Percentiles rank a stretch among this genome's conserved stretches.
Conservation (phyloP, 1,284 basidiomycete genomes). For the Ustilago curta region DNA sequence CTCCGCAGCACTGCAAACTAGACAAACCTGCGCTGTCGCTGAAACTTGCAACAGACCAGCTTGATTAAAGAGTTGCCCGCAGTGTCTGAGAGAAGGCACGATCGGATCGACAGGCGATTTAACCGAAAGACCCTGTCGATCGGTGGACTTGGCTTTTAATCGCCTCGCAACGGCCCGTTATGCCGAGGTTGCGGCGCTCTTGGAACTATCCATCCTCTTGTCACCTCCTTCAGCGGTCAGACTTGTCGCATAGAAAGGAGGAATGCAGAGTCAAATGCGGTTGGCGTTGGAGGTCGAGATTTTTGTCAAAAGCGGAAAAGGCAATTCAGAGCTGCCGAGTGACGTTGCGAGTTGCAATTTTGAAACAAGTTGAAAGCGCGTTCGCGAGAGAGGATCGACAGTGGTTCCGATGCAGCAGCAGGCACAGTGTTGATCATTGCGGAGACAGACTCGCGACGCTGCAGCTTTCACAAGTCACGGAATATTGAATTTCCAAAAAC, state of each 20-base stretch:
- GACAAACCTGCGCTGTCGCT: too few relatives aligned
- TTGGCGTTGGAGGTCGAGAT: background rate
- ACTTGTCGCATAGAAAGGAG: background rate
- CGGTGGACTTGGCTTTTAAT: conserved; percentile 2
- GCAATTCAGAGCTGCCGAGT: conserved; percentile 26
- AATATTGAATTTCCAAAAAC: background rate
- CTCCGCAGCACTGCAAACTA: too few relatives aligned
- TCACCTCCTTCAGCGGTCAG: background rate
- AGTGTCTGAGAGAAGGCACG: conserved; percentile 2
- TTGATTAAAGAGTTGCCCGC: background rate
- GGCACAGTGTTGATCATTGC: conserved; percentile 7
- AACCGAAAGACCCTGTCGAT: conserved; percentile 38
- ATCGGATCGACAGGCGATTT: conserved; percentile 16
- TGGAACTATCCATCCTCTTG: background rate
- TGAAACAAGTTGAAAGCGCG: conserved; percentile 11
- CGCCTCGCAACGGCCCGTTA: background rate
- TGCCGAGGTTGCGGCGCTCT: background rate
- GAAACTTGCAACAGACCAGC: background rate
- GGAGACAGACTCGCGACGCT: conserved; percentile 3
- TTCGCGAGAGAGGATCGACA: background rate
- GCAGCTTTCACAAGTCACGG: background rate
- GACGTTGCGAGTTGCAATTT: conserved; percentile 21
- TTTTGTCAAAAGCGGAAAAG: conserved; percentile 12
- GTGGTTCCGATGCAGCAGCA: background rate
- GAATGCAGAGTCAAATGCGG: background rate